Base-by-base conservation (phyloP, 2,329 filamentous ascomycete genomes). In the Zymoseptoria tritici region DNA sequence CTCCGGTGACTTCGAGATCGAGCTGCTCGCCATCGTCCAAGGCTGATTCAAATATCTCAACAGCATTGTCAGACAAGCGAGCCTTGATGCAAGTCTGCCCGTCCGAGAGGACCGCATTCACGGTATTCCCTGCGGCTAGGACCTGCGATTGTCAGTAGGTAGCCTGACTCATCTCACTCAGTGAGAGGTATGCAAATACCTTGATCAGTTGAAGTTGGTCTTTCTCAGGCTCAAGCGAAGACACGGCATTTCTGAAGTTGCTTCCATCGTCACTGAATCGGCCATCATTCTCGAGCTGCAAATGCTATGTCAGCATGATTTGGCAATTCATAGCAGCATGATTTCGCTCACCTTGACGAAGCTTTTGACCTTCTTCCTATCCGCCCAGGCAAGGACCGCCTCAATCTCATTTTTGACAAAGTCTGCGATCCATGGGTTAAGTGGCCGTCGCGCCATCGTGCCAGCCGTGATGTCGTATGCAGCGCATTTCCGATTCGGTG, bases 211-310 rank as follows among this genome's bases (percentile, higher is more conserved):
- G 68, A 26, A 70, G 58, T 26, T 64, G 62, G 50, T 59, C 64
- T 20, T 57, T 61, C 11, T 56, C 52, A 2, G 54, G 26, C 2
- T 50, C 24, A 26, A 42, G 36, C 22, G 61, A 55, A 4, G 49
- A 49, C 13, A 66, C 57, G 6, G 49, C 56, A 53, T 70, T 68
- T 19, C 65, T 63, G 24, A 73, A 65, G 51, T 70, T 73, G 63
- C 69, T 73, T 13, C 68, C 68, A 58, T 73, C 69, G 54, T 71
- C 65, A 21, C 54, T 58, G 52, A 71, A 69, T 13, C 67, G 67
- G 11, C 51, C 49, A 3, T 67, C 64, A 8, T 65, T 61, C 20
- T 72, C 71, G 2, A 49, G 46, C 54, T 46, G 36, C 13, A 46
- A 46, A 16, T 11, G 16, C 36, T 16, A 13, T 46, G 36, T 46